Conservation (phyloP, 805 yeast species). For the Monosporozyma aerobia region DNA sequence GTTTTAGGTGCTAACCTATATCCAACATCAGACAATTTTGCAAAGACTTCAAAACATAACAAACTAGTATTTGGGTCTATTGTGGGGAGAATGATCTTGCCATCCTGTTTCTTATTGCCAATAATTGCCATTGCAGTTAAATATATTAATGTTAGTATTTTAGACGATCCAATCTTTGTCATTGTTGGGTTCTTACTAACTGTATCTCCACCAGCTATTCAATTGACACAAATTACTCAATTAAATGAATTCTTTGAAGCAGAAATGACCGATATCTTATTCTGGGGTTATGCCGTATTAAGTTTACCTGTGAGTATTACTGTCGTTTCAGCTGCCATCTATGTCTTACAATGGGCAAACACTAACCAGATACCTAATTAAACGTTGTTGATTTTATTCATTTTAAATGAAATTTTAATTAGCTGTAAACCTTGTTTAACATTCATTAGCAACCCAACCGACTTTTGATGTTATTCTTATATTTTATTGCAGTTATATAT, state of each 20-base stretch:
- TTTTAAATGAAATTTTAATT: not conserved
- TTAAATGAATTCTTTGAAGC: constrained; percentile 65
- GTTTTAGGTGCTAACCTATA: constrained; percentile 72
- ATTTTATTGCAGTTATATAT: not conserved
- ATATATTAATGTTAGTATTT: constrained; percentile 52
- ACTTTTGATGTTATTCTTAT: not conserved
- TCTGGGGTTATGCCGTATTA: constrained; percentile 72
- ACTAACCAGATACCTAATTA: not conserved
- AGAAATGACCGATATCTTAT: constrained; percentile 75
- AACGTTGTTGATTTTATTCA: not conserved
- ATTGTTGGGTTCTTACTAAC: constrained; percentile 69
- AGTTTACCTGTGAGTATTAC: constrained; percentile 69
- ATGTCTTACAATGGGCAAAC: constrained; percentile 36
- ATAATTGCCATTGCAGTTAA: constrained; percentile 56
- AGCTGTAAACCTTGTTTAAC: not conserved
- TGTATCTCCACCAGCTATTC: constrained; percentile 77
- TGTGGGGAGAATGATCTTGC: constrained; percentile 68
- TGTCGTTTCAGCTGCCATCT: constrained; percentile 58
- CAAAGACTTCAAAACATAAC: constrained; percentile 52
- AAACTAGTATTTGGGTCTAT: constrained; percentile 60
- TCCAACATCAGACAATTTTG: constrained; percentile 60
- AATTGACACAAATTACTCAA: constrained; percentile 72
- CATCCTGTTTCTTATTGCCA: constrained; percentile 60
- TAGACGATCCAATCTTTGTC: constrained; percentile 74
- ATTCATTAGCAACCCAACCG: not conserved